Base-by-base conservation (phyloP, 805 yeast genomes). In the Zygosaccharomyces pseudorouxii region DNA sequence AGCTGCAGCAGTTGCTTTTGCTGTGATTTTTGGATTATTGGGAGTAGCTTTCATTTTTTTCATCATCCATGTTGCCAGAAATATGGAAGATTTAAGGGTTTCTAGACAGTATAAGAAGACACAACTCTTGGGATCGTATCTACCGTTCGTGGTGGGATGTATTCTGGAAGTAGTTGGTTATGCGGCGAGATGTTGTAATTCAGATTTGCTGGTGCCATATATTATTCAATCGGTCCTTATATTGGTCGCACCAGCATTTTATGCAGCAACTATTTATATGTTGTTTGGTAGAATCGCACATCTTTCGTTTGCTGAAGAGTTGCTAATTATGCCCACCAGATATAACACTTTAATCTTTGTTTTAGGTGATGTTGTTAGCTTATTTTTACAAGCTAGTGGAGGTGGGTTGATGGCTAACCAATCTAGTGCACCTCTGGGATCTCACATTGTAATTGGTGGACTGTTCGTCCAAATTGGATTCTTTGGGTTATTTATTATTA, bases 181-280 rank as follows among this genome's bases (percentile, higher is more conserved):
- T 46, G 46, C 55, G 25, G 60, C 55, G 10, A 58, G 69, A 53
- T 38, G 48, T 16, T 22, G 52, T 3, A 23, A 63, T 40, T 23
- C 25, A 20, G 33, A 46, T 2, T 29, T 38, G 0, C 16, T 58
- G 12, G 31, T 36, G 3, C 59, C 67, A 1, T 67, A 56, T 47
- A 48, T 61, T 36, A 51, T 59, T 4, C 69, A 67, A 50, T 37
- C 60, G 1, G 48, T 63, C 16, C 50, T 62, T 10, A 37, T 67
- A 31, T 52, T 66, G 35, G 51, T 67, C 28, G 67, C 70, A 0
- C 71, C 71, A 3, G 56, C 69, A 1, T 53, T 67, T 11, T 57
- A 59, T 42, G 65, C 69, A 2, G 71, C 67, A 1, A 48, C 68
- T 1, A 60, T 66, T 20, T 68, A 68, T 46, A 64, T 67, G 69